Evolutionary conservation across 208 protist genomes (phyloP).

Genomic region (Leishmania gerbilli): DNA sequence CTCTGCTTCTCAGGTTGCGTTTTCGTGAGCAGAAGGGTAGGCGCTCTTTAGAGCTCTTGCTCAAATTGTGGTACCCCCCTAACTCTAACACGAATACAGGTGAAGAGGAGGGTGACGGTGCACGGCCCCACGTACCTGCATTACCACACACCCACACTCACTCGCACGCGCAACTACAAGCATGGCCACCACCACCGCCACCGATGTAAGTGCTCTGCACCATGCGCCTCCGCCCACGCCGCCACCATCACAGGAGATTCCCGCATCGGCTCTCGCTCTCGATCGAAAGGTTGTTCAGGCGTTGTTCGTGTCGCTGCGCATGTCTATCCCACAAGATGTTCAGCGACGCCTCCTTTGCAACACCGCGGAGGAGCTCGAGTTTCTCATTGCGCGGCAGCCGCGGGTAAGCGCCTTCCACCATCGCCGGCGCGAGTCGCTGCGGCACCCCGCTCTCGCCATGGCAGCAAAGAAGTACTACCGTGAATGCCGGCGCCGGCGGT

Average conservation of each 20-base stretch:
- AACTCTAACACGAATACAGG: neutral
- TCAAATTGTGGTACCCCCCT: neutral
- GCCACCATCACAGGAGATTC: neutral
- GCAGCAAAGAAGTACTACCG: conserved; percentile 73
- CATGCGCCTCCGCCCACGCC: neutral
- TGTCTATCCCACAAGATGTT: conserved; percentile 52
- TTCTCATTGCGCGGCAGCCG: conserved; percentile 68
- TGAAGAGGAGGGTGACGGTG: neutral
- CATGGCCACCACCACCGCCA: neutral
- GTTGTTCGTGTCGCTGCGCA: conserved; percentile 72
- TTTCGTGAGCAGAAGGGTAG: neutral
- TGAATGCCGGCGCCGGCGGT: conserved; percentile 26
- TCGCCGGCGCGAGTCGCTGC: conserved; percentile 66
- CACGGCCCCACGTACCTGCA: neutral
- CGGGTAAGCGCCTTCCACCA: conserved; percentile 73
- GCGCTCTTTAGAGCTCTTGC: neutral
- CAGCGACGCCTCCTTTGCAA: conserved; percentile 42
- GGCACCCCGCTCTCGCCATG: conserved; percentile 84
- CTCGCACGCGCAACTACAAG: neutral
- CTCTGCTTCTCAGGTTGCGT: neutral
- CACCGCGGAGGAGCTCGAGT: conserved; percentile 69
- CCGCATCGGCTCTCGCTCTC: conserved; percentile 1
- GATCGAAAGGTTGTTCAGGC: conserved; percentile 42
- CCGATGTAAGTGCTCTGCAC: neutral
- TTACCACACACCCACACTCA: neutral